These are phyloP conservation scores for Tolypocladium endophyticum DNA, from an alignment of 2,329 filamentous ascomycete genomes.

Conservation along the genomic window DNA sequence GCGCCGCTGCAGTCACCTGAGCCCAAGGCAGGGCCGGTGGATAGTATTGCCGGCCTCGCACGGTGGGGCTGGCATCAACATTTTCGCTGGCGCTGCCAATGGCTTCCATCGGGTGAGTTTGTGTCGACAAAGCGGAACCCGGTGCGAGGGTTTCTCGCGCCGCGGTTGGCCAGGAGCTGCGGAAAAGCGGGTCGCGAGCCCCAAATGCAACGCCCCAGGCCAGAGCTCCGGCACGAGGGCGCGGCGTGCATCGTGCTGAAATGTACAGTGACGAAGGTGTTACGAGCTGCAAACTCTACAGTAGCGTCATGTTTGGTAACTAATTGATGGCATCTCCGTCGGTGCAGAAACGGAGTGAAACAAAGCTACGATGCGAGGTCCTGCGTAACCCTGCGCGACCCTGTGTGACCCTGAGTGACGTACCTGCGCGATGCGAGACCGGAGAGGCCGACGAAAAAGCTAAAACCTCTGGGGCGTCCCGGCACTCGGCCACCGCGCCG, in stretches of 20 bases:
- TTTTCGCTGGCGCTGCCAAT: not conserved
- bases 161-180: not conserved
- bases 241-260: not conserved
- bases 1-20: slow-evolving; percentile 10
- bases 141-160: not conserved
- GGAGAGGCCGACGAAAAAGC: not conserved
- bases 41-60: slow-evolving; percentile 17
- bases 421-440: not conserved
- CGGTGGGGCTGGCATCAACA: slow-evolving; percentile 14
- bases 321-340: not conserved
- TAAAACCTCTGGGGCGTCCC: not conserved
- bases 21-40: slow-evolving; percentile 11
- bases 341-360: not conserved
- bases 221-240: not conserved
- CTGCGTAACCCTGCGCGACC: not conserved
- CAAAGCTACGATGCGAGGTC: too few relatives aligned
- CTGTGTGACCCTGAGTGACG: not conserved
- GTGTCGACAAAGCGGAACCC: not conserved
- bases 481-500: not conserved
- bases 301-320: not conserved
- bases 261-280: not conserved
- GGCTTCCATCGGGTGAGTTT: not conserved
- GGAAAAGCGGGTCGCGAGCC: not conserved
- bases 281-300: not conserved
- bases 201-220: not conserved